These are phyloP conservation scores for Strobilomyces dryophilus DNA, from an alignment of 768 basidiomycete genomes.

Conservation along the genomic window DNA sequence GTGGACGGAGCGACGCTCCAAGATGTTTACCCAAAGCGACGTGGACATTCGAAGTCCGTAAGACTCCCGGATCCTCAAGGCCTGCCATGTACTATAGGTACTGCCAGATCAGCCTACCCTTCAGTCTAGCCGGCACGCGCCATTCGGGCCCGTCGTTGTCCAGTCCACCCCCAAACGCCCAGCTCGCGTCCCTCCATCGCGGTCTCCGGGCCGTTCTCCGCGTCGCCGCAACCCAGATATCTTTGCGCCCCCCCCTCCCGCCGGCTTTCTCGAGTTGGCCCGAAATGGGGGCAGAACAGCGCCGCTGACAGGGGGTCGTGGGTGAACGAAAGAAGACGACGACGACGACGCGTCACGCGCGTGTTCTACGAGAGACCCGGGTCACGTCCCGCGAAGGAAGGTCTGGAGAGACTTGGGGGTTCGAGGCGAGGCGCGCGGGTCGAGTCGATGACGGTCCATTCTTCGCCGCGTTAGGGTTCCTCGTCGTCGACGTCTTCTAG, in stretches of 20 bases:
- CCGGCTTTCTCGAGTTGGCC: constrained; percentile 3
- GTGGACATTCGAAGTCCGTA: no score
- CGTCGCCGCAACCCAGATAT: background rate
- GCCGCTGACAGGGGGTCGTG: no score
- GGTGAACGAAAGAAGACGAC: no score
- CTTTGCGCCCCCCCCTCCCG: constrained; percentile 3
- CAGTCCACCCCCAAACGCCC: constrained; percentile 8
- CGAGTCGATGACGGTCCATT: constrained; percentile 7
- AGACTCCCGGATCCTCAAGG: no score
- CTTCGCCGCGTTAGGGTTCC: constrained; percentile 3
- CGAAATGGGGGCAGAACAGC: no score
- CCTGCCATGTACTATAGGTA: no score
- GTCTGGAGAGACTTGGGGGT: background rate
- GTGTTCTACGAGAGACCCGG: constrained; percentile 5
- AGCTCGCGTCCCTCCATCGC: constrained; percentile 8
- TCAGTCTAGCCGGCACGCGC: constrained; percentile 8
- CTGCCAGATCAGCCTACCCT: background rate
- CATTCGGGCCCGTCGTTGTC: constrained; percentile 8
- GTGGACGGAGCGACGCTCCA: no score
- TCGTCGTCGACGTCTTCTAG: constrained; percentile 2
- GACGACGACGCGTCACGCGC: background rate
- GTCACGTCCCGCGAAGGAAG: constrained; percentile 5
- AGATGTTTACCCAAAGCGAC: no score
- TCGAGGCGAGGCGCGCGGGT: background rate
- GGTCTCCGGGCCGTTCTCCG: background rate